Evolutionary conservation across 2,329 filamentous ascomycete genomes (phyloP), one percentile per base, ranked within the genome.

Genomic region (Cytospora schulzeri): DNA sequence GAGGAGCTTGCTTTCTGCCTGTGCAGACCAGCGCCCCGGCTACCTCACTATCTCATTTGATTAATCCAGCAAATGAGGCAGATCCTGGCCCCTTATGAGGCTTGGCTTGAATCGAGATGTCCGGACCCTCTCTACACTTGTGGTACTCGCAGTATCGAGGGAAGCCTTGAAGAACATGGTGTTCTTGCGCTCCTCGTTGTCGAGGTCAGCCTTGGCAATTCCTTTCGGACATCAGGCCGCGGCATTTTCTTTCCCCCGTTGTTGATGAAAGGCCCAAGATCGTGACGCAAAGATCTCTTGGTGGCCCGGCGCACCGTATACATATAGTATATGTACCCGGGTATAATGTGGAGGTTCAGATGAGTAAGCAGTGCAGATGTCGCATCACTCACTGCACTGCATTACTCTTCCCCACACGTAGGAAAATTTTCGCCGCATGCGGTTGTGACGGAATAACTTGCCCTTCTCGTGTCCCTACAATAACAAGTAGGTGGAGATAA

Each of bases 401-500:
- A 48, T 22, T 48, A 48, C 14, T 48, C 45, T 48, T 57, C 55
- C 55, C 35, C 55, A 57, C 22, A 52, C 29, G 48, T 33, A 53
- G 57, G 62, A 57, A 45, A 48, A 29, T 48, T 51, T 51, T 29
- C 35, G 50, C 65, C 57, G 57, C 57, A 62, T 61, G 58, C 29
- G 38, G 51, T 58, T 55, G 62, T 45, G 38, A 66, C 50, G 55
- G 55, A 63, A 55, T 54, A 48, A 19, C 50, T n/a, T 45, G 19
- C 28, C 52, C 52, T 50, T 56, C 41, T 29, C 52, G 53, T 51
- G 60, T 15, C n/a, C 51, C 52, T 29, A 41, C 9, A 62, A 31
- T 26, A 56, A 53, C 28, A n/a, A 48, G 45, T n/a, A n/a, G 45
- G 45, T 48, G 60, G 60, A 63, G 60, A 63, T 63, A 60, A 66